These are phyloP conservation scores for Boechera divaricarpa DNA, from an alignment of 345 rosid genomes.

Conservation along the genomic window DNA sequence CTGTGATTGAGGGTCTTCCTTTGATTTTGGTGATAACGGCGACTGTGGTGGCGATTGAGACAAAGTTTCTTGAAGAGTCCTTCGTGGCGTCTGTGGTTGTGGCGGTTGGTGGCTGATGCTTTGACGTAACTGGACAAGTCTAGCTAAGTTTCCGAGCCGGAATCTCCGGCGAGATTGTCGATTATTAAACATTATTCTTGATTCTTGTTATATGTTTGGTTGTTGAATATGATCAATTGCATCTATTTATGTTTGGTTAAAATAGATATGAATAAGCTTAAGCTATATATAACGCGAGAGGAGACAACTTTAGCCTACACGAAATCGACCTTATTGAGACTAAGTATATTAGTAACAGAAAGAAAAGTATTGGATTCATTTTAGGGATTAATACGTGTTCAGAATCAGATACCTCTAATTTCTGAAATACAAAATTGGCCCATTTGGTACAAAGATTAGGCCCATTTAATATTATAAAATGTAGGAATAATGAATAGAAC, in stretches of 20 bases:
- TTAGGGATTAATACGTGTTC: neutral
- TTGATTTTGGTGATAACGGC: conserved; percentile 14
- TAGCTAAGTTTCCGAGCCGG: conserved; percentile 45
- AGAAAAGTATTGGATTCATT: neutral
- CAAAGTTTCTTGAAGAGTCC: conserved; percentile 20
- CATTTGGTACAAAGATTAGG: neutral
- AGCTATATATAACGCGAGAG: conserved; percentile 1
- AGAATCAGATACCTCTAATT: neutral
- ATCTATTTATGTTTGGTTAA: conserved; percentile 2
- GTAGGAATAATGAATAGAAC: neutral
- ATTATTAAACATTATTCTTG: conserved; percentile 36
- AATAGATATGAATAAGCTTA: conserved; percentile 4
- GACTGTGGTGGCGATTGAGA: conserved; percentile 29
- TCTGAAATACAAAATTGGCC: neutral
- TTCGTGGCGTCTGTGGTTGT: neutral
- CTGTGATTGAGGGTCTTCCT: neutral
- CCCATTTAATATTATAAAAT: neutral
- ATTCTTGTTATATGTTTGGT: neutral
- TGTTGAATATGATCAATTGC: neutral
- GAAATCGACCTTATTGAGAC: conserved; percentile 23
- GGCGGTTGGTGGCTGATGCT: conserved; percentile 25
- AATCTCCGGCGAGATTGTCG: conserved; percentile 43
- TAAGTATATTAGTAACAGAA: conserved; percentile 15
- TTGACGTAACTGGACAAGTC: conserved; percentile 43
- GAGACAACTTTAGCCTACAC: conserved; percentile 32